Evolutionary conservation across 768 basidiomycete species (phyloP).

Genomic region (Boletus rubescentipes): DNA sequence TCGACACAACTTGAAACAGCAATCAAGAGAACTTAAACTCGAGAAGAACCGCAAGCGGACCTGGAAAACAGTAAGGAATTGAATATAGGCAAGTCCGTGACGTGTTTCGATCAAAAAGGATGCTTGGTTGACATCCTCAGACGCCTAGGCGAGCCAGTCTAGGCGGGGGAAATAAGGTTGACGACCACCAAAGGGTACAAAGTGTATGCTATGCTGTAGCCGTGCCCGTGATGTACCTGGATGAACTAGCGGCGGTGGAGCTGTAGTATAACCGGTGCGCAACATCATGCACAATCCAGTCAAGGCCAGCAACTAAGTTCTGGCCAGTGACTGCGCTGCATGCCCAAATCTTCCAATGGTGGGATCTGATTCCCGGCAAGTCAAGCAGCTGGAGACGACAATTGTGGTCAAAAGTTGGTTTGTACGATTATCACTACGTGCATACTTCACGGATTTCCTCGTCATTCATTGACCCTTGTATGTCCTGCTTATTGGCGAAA

Average conservation of each 20-base stretch:
- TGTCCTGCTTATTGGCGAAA: slow-evolving; percentile 98
- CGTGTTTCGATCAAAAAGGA: slow-evolving; percentile 10
- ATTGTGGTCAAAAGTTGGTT: slow-evolving; percentile 8
- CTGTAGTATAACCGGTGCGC: slow-evolving; percentile 86
- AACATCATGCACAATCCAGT: slow-evolving; percentile 91
- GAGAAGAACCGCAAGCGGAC: slow-evolving; percentile 11
- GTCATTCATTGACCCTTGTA: slow-evolving; percentile 80
- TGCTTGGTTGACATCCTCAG: slow-evolving; percentile 2
- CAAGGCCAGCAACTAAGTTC: slow-evolving; percentile 80
- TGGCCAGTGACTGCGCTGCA: slow-evolving; percentile 92
- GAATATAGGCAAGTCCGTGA: slow-evolving; percentile 1
- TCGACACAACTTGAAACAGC: slow-evolving; percentile 13
- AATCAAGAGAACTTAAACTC: slow-evolving; percentile 1
- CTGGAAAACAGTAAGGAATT: slow-evolving; percentile 1
- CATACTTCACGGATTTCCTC: slow-evolving; percentile 81
- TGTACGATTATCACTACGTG: slow-evolving; percentile 32
- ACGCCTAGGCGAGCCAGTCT: neutral
- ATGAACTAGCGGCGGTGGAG: slow-evolving; percentile 31
- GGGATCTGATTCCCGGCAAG: slow-evolving; percentile 78
- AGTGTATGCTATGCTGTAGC: neutral
- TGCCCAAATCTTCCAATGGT: slow-evolving; percentile 85
- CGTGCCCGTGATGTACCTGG: neutral
- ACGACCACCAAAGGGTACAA: neutral
- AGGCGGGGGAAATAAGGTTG: slow-evolving; percentile 12
- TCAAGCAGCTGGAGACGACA: slow-evolving; percentile 64